Evolutionary conservation across 2,329 filamentous ascomycete genomes (phyloP), one percentile per base, ranked within the genome.

Genomic region (Drechslerella stenobrocha): DNA sequence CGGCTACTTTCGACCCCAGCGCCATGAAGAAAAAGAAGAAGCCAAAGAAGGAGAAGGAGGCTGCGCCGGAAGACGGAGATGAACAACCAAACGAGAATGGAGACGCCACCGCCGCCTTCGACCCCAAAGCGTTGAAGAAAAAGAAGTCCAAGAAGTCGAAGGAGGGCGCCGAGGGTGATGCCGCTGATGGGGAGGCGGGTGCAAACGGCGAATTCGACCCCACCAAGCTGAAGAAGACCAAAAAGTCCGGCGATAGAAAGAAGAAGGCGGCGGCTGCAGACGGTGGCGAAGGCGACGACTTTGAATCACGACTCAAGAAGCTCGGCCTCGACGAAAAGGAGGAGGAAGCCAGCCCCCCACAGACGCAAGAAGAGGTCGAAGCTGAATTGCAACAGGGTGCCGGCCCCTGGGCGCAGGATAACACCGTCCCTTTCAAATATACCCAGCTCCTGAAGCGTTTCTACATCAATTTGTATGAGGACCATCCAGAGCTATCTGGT

Each of bases 401-500:
- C 42, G 91, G 91, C 70, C 88, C 96, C 79, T 96, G 90, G 89
- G 80, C 82, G 72, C 90, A 96, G 80, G 85, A 91, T 75, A 84
- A 87, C 77, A 85, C 83, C 61, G 84, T 85, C 76, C 77, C 85
- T 71, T 90, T 97, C 78, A 85, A 83, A 75, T 98, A 96, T 83
- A 83, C 85, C 75, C 83, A 90, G 70, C 85, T 98, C 51, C 86
- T 97, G 72, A 83, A 82, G 75, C 89, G 93, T 73, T 98, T 98
- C 83, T 98, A 96, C 84, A 87, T 84, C 76, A 87, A 95, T 72
- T 85, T 98, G 71, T 86, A 93, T 78, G 89, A 92, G 79, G 91
- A 95, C 82, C 95, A 98, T 81, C 93, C 93, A 74, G 93, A 98
- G 77, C 87, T 97, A 75, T 87, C 92, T 71, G 87, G 89, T 70